Evolutionary conservation across 1,139 yeast species (phyloP).

Genomic region (Komagataea norvegica): DNA sequence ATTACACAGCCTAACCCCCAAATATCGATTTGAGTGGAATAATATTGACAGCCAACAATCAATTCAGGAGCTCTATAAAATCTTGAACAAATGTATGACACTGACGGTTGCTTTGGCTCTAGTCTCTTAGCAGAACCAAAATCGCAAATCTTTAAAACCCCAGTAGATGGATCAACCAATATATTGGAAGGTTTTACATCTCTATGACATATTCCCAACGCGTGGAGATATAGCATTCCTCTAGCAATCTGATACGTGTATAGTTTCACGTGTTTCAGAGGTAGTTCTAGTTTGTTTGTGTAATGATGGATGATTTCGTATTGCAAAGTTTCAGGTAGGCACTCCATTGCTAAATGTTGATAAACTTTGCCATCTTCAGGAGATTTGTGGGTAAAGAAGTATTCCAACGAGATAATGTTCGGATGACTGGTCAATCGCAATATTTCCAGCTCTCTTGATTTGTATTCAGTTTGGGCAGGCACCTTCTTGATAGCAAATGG

Average conservation of each 20-base stretch:
- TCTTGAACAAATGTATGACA: conserved; percentile 74
- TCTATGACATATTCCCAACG: conserved; percentile 74
- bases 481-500: conserved; percentile 81
- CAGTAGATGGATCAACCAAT: conserved; percentile 63
- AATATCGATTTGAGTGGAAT: conserved; percentile 74
- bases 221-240: conserved; percentile 77
- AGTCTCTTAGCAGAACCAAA: conserved; percentile 78
- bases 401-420: conserved; percentile 64
- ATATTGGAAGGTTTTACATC: conserved; percentile 81
- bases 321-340: conserved; percentile 75
- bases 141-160: conserved; percentile 70
- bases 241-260: conserved; percentile 78
- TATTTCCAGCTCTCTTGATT: conserved; percentile 73
- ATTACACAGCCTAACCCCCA: conserved; percentile 87
- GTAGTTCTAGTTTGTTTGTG: conserved; percentile 56
- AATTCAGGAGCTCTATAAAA: conserved; percentile 82
- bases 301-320: conserved; percentile 67
- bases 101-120: conserved; percentile 69
- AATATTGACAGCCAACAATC: conserved; percentile 70
- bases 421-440: conserved; percentile 73
- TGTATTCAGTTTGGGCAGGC: conserved; percentile 82
- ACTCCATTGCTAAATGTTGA: conserved; percentile 81
- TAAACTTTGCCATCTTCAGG: conserved; percentile 58
- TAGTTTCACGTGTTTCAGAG: conserved; percentile 69
- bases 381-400: conserved; percentile 60